phyloP scores from a whole-genome alignment of 228 moss, liverwort and hornwort species.

The Sphagnum magellanicum region DNA sequence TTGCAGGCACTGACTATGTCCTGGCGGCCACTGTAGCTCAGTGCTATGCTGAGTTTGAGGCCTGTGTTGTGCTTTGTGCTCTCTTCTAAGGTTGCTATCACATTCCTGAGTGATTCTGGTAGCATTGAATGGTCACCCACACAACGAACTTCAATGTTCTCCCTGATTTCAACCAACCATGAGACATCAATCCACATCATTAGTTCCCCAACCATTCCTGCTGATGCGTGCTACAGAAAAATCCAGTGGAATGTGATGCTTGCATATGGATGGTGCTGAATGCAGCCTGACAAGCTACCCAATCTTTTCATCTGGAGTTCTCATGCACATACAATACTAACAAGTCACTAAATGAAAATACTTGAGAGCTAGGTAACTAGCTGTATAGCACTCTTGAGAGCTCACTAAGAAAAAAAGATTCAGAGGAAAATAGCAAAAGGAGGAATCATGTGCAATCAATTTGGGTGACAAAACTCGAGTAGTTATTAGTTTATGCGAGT shows the following conservation, averaged over 20 bases:
- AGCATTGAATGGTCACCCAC: constrained; percentile 59
- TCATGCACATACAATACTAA: too few species aligned
- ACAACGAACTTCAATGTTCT: constrained; percentile 61
- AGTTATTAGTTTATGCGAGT: too few species aligned
- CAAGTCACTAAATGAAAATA: background rate
- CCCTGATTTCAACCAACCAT: constrained; percentile 24
- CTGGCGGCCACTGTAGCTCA: constrained; percentile 89
- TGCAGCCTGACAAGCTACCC: too few species aligned
- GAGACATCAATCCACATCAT: background rate
- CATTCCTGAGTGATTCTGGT: constrained; percentile 42
- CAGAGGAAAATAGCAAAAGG: too few species aligned
- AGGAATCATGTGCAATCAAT: too few species aligned
- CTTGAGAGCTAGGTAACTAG: background rate
- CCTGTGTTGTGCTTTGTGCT: constrained; percentile 54
- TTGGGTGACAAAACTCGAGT: too few species aligned
- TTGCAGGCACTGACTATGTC: constrained; percentile 77
- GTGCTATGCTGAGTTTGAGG: constrained; percentile 70
- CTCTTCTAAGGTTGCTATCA: constrained; percentile 41
- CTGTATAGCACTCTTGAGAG: background rate
- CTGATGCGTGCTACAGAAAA: background rate
- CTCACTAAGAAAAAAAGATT: too few species aligned
- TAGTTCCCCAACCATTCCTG: background rate
- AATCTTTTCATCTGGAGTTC: too few species aligned
- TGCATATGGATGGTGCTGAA: too few species aligned
- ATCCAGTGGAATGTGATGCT: too few species aligned